Base-by-base conservation (phyloP, 2,329 filamentous ascomycete species). In the Escovopsis sp. region DNA sequence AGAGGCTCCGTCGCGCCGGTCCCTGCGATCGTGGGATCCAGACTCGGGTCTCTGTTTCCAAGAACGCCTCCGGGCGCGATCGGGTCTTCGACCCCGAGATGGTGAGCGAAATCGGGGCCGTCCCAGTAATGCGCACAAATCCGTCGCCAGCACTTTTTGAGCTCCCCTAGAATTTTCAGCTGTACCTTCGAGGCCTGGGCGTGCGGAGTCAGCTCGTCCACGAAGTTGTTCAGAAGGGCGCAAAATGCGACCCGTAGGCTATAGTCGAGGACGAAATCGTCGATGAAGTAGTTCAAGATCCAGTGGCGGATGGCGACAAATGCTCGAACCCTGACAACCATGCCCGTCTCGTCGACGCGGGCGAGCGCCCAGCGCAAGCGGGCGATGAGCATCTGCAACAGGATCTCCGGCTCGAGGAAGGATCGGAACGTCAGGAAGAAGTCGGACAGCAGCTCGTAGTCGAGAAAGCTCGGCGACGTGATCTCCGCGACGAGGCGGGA, bases 91-190 rank as follows among this genome's bases (percentile, higher is more conserved):
- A 75, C 65, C 12, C 66, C 69, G 11, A 73, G 62, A 2, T 66
- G 61, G 41, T 79, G 66, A 43, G 78, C 67, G 26, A 77, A 77
- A 32, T 83, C 73, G 0, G 74, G 64, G 0, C 70, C 71, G 42
- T 93, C 83, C 88, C 90, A 98, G 53, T 87, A 94, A 37, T 87
- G 62, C 0, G 81, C 77, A 53, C 87, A 96, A 15, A 90, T 83
- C 35, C 87, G 73, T 53, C 87, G 78, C 90, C 90, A 98, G 53
- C 90, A 96, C 53, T 94, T 92, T 56, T 98, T 98, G 42, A 98
- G 63, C 56, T 98, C 90, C 21, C 80, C 76, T 26, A 98, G 66
- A 44, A 96, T 93, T 56, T 94, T 94, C 39, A 93, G 45, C 34
- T 70, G 71, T 2, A 71, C 66, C 43, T 70, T 73, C 12, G 59